A percentile compares a stretch with the other conserved stretches of the same genome.
phyloP scores from a whole-genome alignment of 1,139 yeast species.

The Lizanozyma gosingica region DNA sequence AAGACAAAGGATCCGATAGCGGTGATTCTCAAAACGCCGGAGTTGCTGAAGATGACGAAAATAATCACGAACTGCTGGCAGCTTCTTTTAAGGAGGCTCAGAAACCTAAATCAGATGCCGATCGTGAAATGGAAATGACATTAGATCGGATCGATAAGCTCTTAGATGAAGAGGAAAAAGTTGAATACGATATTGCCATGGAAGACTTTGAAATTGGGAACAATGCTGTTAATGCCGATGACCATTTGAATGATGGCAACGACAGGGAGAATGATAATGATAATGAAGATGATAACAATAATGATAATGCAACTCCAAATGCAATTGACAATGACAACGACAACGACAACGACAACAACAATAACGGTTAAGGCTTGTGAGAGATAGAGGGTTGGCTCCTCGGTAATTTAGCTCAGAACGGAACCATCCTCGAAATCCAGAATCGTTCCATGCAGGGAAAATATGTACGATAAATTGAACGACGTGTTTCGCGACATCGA shows the following conservation, averaged over 20 bases:
- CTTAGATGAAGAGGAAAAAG: constrained; percentile 33
- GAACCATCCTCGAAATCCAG: too few species aligned
- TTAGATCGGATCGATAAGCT: constrained; percentile 26
- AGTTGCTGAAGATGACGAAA: constrained; percentile 2
- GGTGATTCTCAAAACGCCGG: too few species aligned
- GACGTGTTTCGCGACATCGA: too few species aligned
- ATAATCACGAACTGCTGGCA: neutral
- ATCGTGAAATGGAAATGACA: constrained; percentile 5
- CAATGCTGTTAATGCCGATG: neutral
- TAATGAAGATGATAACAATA: neutral
- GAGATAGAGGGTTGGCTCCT: too few species aligned
- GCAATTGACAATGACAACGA: too few species aligned
- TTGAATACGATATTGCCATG: constrained; percentile 27
- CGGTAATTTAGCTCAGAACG: too few species aligned
- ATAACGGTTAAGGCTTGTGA: too few species aligned
- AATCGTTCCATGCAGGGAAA: too few species aligned
- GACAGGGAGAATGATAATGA: constrained; percentile 3
- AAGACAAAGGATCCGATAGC: constrained; percentile 3
- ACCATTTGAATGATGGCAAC: constrained; percentile 2
- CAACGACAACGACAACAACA: too few species aligned
- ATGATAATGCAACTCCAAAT: too few species aligned
- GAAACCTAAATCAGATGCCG: constrained; percentile 9
- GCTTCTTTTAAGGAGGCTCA: constrained; percentile 2
- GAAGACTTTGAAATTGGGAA: constrained; percentile 3
- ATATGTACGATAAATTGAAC: too few species aligned